A percentile compares a stretch with the other conserved stretches of the same genome.
phyloP scores from a whole-genome alignment of 2,329 filamentous ascomycete genomes.

The Coniochaeta prunicola region DNA sequence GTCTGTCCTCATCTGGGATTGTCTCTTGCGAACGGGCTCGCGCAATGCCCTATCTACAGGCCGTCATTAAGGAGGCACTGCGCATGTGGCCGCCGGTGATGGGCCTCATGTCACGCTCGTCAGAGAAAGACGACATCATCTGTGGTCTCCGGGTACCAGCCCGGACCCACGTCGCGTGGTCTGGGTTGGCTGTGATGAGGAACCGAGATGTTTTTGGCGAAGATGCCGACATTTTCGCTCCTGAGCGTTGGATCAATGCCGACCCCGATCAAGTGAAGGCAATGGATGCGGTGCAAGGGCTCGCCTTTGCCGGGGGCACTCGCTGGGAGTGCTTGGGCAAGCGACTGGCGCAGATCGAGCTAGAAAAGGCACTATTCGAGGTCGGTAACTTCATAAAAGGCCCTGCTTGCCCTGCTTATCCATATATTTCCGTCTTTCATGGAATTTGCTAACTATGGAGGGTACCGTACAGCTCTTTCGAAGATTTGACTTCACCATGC shows the following conservation, averaged over 20 bases:
- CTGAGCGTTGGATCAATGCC: slow-evolving; percentile 7
- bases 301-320: slow-evolving; percentile 9
- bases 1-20: background rate
- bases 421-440: background rate
- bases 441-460: background rate
- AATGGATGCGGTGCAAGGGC: slow-evolving; percentile 7
- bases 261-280: slow-evolving; percentile 4
- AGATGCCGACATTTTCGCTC: slow-evolving; percentile 7
- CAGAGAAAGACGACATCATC: slow-evolving; percentile 6
- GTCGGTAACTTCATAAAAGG: slow-evolving; percentile 2
- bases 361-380: slow-evolving; percentile 11
- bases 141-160: slow-evolving; percentile 6
- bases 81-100: slow-evolving; percentile 10
- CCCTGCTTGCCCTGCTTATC: background rate
- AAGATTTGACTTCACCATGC: slow-evolving; percentile 9
- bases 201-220: slow-evolving; percentile 7
- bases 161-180: slow-evolving; percentile 6
- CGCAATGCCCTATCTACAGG: slow-evolving; percentile 9
- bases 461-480: slow-evolving; percentile 4
- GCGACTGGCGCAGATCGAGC: slow-evolving; percentile 8
- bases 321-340: slow-evolving; percentile 11
- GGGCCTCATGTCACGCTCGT: slow-evolving; percentile 1
- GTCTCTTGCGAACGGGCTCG: background rate
- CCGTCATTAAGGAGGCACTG: slow-evolving; percentile 7
- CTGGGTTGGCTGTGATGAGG: slow-evolving; percentile 3